A percentile compares a stretch with the other conserved stretches of the same genome.
Conservation (phyloP, 768 basidiomycete genomes). For the Leccinum imitatum region DNA sequence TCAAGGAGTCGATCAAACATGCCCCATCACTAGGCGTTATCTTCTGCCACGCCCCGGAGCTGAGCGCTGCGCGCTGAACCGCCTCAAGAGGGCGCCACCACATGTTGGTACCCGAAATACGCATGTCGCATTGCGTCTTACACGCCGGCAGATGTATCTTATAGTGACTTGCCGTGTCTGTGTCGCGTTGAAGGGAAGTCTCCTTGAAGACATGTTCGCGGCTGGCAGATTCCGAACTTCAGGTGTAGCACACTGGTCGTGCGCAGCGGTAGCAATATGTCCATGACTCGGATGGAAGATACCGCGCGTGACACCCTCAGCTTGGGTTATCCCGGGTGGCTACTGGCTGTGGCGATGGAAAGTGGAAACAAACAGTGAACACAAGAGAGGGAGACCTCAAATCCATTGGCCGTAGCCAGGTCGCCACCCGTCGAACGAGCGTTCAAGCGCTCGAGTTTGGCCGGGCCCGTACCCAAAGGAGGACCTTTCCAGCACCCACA, state of each 20-base stretch:
- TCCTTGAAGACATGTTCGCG: background rate
- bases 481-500: background rate
- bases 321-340: background rate
- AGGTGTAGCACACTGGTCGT: background rate
- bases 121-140: background rate
- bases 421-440: background rate
- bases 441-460: background rate
- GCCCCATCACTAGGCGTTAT: background rate
- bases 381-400: background rate
- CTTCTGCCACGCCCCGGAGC: background rate
- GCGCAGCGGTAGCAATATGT: background rate
- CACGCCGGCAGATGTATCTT: too few species aligned
- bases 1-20: background rate
- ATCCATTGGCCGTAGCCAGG: background rate
- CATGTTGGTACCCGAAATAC: background rate
- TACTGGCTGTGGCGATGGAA: background rate
- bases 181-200: background rate
- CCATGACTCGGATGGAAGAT: background rate
- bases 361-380: background rate
- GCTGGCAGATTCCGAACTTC: background rate
- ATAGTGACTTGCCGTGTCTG: background rate
- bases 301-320: background rate
- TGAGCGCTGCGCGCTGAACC: background rate
- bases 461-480: background rate
- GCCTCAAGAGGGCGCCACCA: background rate